Conservation (phyloP, 2,329 filamentous ascomycete species). For the Paecilomyces formosus region DNA sequence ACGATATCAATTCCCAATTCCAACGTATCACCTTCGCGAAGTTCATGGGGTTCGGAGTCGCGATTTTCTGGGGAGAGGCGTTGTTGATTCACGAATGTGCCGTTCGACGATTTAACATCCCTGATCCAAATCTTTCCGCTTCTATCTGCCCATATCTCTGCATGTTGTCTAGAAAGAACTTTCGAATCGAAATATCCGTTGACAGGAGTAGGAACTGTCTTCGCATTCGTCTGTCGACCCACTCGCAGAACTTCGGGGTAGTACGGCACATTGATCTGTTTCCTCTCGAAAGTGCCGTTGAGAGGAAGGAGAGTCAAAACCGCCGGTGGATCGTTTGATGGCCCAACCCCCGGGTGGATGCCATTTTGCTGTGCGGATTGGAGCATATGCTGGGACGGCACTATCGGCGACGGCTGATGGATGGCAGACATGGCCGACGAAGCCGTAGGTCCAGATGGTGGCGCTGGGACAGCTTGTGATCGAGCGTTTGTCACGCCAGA, state of each 20-base stretch:
- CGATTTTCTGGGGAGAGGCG: constrained; percentile 88
- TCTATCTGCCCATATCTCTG: constrained; percentile 86
- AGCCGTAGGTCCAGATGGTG: constrained; percentile 51
- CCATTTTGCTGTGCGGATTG: constrained; percentile 59
- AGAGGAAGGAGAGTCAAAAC: constrained; percentile 81
- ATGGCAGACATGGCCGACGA: constrained; percentile 57
- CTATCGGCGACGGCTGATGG: constrained; percentile 53
- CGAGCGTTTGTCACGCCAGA: constrained; percentile 55
- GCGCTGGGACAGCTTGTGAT: constrained; percentile 53
- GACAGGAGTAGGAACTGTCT: constrained; percentile 79
- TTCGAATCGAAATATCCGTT: constrained; percentile 99
- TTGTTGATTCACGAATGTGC: constrained; percentile 92
- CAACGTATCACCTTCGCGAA: constrained; percentile 83
- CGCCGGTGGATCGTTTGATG: constrained; percentile 56
- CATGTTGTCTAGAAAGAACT: constrained; percentile 90
- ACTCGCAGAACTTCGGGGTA: constrained; percentile 91
- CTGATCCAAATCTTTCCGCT: constrained; percentile 88
- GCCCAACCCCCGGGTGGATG: constrained; percentile 34
- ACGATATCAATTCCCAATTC: constrained; percentile 98
- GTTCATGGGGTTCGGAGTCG: constrained; percentile 90
- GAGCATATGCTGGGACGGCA: constrained; percentile 62
- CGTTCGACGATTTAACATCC: constrained; percentile 97
- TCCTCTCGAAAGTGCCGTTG: constrained; percentile 94
- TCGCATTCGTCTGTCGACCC: constrained; percentile 93
- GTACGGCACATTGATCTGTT: constrained; percentile 89